phyloP scores from a whole-genome alignment of 345 rosid genomes.

The Melastoma malabathricum region DNA sequence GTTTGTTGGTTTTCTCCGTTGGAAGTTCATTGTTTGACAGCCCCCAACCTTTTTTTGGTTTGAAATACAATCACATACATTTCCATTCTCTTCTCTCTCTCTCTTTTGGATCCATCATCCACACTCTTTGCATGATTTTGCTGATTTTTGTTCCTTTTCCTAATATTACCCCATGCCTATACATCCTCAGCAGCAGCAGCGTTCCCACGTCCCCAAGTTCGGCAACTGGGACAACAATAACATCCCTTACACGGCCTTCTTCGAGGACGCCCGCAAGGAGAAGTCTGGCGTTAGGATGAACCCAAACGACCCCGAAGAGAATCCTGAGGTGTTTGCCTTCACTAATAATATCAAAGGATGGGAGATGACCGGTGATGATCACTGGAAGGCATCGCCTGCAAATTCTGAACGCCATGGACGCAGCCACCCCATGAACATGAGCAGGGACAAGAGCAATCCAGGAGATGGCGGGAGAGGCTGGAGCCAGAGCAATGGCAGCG shows the following conservation, averaged over 20 bases:
- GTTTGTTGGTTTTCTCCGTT: no score
- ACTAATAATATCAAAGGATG: slow-evolving; percentile 7
- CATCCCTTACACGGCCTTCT: slow-evolving; percentile 32
- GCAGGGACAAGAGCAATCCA: slow-evolving; percentile 15
- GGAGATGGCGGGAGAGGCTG: slow-evolving; percentile 6
- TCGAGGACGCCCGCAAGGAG: slow-evolving; percentile 42
- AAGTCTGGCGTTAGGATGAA: slow-evolving; percentile 21
- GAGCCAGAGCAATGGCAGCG: slow-evolving; percentile 9
- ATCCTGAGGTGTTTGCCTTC: slow-evolving; percentile 25
- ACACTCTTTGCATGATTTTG: no score
- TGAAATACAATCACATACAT: no score
- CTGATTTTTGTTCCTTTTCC: no score
- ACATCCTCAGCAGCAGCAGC: slow-evolving; percentile 22
- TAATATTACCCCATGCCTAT: no score
- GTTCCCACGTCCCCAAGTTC: slow-evolving; percentile 33
- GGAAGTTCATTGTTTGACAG: no score
- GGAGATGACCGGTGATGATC: background rate
- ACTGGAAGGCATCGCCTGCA: background rate
- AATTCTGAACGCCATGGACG: background rate
- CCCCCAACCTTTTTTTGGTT: no score
- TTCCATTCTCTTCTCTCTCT: no score
- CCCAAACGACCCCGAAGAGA: slow-evolving; percentile 48
- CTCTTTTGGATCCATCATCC: no score
- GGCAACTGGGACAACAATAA: slow-evolving; percentile 46
- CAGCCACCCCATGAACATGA: background rate